phyloP scores from a whole-genome alignment of 2,329 filamentous ascomycete species.

The Zymoseptoria brevis region DNA sequence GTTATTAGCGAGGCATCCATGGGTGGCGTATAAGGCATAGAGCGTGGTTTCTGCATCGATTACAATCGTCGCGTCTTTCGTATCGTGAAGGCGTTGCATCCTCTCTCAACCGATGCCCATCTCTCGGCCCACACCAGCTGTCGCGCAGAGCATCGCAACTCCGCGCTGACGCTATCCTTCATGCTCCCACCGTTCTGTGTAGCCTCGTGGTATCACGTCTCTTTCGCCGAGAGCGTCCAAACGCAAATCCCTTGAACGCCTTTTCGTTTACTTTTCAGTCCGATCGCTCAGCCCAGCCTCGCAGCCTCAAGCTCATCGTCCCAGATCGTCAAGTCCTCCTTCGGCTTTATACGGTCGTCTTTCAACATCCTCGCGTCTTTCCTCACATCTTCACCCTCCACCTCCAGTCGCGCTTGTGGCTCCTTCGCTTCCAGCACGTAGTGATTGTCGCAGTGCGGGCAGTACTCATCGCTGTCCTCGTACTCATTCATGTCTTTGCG shows the following conservation, averaged over 20 bases:
- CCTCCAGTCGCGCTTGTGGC: slow-evolving; percentile 71
- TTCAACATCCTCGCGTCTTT: slow-evolving; percentile 83
- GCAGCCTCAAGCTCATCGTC: slow-evolving; percentile 29
- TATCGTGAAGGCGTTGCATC: too few species aligned
- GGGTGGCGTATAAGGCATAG: not conserved
- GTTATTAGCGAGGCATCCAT: not conserved
- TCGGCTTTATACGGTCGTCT: slow-evolving; percentile 64
- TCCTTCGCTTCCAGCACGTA: slow-evolving; percentile 85
- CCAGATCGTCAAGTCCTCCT: slow-evolving; percentile 24
- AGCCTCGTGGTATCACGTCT: not conserved
- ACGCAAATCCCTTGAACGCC: not conserved
- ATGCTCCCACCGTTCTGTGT: not conserved
- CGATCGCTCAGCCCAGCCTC: slow-evolving; percentile 20
- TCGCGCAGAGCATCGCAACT: not conserved
- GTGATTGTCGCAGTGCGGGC: slow-evolving; percentile 98
- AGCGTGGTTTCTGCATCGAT: not conserved
- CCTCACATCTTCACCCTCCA: slow-evolving; percentile 86
- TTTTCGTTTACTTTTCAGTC: not conserved
- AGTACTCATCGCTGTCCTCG: slow-evolving; percentile 96
- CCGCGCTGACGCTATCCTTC: not conserved
- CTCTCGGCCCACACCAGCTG: not conserved
- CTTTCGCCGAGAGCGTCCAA: not conserved
- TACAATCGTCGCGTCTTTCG: too few species aligned
- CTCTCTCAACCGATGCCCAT: too few species aligned
- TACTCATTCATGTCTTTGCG: slow-evolving; percentile 88